A percentile compares a stretch with the other conserved stretches of the same genome.
Conservation (phyloP, 805 yeast species). For the Wickerhamiella lipophila region DNA sequence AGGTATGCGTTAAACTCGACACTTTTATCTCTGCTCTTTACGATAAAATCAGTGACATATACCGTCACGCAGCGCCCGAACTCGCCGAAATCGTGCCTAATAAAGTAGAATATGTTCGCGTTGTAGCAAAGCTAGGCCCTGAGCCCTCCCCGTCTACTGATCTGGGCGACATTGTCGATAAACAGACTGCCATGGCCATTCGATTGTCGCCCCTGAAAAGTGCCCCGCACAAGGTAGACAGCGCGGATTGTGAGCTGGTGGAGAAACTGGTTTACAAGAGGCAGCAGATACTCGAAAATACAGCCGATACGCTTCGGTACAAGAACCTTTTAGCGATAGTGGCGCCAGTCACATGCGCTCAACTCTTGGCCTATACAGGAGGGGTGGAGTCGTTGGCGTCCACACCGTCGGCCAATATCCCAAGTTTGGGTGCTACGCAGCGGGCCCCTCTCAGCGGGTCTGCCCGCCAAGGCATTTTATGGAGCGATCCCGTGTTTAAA, state of each 20-base stretch:
- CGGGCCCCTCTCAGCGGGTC: constrained; percentile 1
- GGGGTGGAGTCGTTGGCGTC: constrained; percentile 52
- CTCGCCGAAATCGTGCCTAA: constrained; percentile 48
- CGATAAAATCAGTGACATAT: constrained; percentile 39
- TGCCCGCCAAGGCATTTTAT: constrained; percentile 11
- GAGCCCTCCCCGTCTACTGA: not conserved
- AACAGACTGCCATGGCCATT: constrained; percentile 57
- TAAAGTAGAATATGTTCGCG: constrained; percentile 48
- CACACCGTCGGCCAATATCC: constrained; percentile 73
- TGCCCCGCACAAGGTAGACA: constrained; percentile 27
- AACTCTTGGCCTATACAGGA: constrained; percentile 54
- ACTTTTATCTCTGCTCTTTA: constrained; percentile 42
- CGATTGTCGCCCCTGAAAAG: constrained; percentile 34
- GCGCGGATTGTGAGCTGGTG: constrained; percentile 26
- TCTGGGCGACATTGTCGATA: constrained; percentile 33
- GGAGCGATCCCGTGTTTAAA: constrained; percentile 13
- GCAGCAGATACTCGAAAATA: constrained; percentile 16
- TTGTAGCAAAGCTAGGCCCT: constrained; percentile 38
- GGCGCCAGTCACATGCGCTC: constrained; percentile 62
- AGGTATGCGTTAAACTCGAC: constrained; percentile 33
- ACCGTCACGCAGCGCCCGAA: constrained; percentile 57
- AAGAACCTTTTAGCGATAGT: constrained; percentile 57
- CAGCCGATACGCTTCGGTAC: constrained; percentile 38
- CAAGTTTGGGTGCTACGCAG: constrained; percentile 41
- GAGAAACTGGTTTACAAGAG: not conserved